Base-by-base conservation (phyloP, 805 yeast species). In the Wickerhamomyces ciferrii region DNA sequence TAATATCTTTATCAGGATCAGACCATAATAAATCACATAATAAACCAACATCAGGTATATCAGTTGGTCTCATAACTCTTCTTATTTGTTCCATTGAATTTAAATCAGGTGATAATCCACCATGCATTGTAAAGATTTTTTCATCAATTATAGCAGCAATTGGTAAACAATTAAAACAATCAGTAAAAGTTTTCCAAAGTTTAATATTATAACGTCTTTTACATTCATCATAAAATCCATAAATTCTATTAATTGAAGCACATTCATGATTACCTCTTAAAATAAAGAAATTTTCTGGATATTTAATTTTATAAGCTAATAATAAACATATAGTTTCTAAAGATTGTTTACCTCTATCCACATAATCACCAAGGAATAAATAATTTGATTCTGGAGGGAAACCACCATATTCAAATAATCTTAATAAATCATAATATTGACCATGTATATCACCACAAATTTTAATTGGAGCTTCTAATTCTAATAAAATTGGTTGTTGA, bases 361-460 rank as follows among this genome's bases (percentile, higher is more conserved):
- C 99, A 65, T 92, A 92, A 75, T 92, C 99, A 55, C 99, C 99
- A 49, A 92, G 71, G 65, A 92, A 92, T 60, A 92, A 74, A 72
- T 92, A 92, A 73, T 92, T 92, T 18, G 98, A 96, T 68, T 94
- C 98, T 13, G 99, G 99, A 2, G 99, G 99, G 76, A 94, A 92
- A 2, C 98, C 99, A 60, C 99, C 98, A 64, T 92, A 92, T 73
- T 94, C 98, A 62, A 92, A 92, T 59, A 92, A 79, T 69, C 99
- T 85, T 66, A 92, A 78, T 60, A 92, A 79, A 69, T 92, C 99
- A 65, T 92, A 92, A 70, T 94, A 92, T 71, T 92, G 99, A 48
- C 99, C 99, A 68, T 92, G 99, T 62, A 92, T 94, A 68, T 92
- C 99, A 69, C 99, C 99, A 72, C 97, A 90, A 49, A 86, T 86